phyloP scores from a whole-genome alignment of 768 basidiomycete species.

The Termitomyces sp. region DNA sequence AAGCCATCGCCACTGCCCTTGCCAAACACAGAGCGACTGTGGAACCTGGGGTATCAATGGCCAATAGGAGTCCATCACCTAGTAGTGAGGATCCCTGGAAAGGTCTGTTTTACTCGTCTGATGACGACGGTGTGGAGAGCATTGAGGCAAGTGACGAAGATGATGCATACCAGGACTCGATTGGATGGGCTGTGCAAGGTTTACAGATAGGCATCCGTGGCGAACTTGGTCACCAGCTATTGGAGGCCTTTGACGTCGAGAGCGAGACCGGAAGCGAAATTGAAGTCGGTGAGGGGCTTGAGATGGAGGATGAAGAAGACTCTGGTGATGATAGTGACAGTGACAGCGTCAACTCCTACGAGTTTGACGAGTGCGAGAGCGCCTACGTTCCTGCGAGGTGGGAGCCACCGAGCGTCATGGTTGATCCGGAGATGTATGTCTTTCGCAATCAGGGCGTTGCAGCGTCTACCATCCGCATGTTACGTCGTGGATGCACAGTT shows the following conservation, averaged over 20 bases:
- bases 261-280: slow-evolving; percentile 18
- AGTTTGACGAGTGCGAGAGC: slow-evolving; percentile 13
- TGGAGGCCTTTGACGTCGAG: not conserved
- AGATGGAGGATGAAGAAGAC: slow-evolving; percentile 24
- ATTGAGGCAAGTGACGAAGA: slow-evolving; percentile 20
- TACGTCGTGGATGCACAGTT: slow-evolving; percentile 54
- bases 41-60: not conserved
- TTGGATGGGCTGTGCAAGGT: slow-evolving; percentile 21
- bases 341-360: slow-evolving; percentile 12
- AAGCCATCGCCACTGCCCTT: slow-evolving; percentile 48
- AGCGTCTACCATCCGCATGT: slow-evolving; percentile 25
- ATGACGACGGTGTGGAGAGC: slow-evolving; percentile 10
- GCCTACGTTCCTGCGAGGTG: slow-evolving; percentile 43
- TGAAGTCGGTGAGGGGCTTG: slow-evolving; percentile 24
- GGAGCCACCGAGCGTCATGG: slow-evolving; percentile 46
- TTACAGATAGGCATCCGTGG: slow-evolving; percentile 2
- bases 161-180: slow-evolving; percentile 20
- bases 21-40: slow-evolving; percentile 22
- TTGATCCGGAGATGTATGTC: slow-evolving; percentile 18
- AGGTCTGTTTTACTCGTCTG: slow-evolving; percentile 12
- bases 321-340: slow-evolving; percentile 19
- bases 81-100: slow-evolving; percentile 29
- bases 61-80: slow-evolving; percentile 18
- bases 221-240: slow-evolving; percentile 1
- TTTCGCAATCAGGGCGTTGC: slow-evolving; percentile 21